Evolutionary conservation across 2,329 filamentous ascomycete species (phyloP).

Genomic region (Akanthomyces muscarius): DNA sequence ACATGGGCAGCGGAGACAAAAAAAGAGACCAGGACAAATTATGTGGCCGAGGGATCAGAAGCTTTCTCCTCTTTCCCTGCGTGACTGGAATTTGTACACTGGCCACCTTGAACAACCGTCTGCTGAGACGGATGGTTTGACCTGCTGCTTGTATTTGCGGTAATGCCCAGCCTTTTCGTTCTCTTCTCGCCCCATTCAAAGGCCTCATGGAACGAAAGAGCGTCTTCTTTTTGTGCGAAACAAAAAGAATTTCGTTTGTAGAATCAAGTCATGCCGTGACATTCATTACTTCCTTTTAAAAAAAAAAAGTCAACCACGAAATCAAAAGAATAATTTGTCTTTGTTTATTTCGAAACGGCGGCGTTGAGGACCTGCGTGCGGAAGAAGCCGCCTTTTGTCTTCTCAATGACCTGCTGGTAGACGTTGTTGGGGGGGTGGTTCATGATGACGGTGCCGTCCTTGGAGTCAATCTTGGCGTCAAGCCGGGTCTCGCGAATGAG

Average conservation of each 20-base stretch:
- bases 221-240: constrained; percentile 21
- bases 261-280: background rate
- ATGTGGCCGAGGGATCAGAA: background rate
- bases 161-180: background rate
- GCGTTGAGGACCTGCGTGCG: constrained; percentile 86
- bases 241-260: constrained; percentile 18
- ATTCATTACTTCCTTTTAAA: constrained; percentile 2
- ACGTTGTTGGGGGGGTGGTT: constrained; percentile 98
- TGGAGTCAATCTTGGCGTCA: constrained; percentile 98
- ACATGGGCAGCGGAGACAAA: background rate
- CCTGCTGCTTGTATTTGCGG: constrained; percentile 2
- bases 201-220: constrained; percentile 15
- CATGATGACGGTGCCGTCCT: constrained; percentile 98
- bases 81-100: no score
- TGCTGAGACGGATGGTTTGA: background rate
- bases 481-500: constrained; percentile 95
- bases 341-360: constrained; percentile 51
- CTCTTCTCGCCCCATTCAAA: background rate
- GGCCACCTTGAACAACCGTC: background rate
- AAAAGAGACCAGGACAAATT: background rate
- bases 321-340: background rate
- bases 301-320: background rate
- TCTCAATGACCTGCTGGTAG: constrained; percentile 98
- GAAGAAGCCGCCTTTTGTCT: constrained; percentile 98
- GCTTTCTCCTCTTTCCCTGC: no score